Conservation (phyloP, 352 stramenopile species). For the Globisporangium parvum region DNA sequence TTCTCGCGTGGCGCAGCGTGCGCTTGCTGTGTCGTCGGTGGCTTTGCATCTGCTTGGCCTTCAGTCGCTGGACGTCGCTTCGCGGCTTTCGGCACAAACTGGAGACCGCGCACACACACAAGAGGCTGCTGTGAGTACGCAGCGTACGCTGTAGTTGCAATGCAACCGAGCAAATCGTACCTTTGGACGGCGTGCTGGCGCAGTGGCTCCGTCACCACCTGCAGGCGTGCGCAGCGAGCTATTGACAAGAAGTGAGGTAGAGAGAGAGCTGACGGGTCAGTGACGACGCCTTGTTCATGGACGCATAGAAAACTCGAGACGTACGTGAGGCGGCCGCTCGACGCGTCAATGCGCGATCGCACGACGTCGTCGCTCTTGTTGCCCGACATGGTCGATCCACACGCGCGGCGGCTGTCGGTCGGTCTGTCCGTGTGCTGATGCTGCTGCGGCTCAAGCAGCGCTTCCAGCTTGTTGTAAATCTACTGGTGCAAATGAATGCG, state of each 20-base stretch:
- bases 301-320: slow-evolving; percentile 7
- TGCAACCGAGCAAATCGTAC: slow-evolving; percentile 5
- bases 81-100: slow-evolving; percentile 75
- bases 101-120: neutral
- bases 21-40: slow-evolving; percentile 2
- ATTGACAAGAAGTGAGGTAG: neutral
- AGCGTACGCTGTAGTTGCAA: neutral
- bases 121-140: neutral
- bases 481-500: slow-evolving; percentile 10
- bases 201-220: slow-evolving; percentile 19
- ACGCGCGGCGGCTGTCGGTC: too few species aligned
- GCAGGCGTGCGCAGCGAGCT: slow-evolving; percentile 56
- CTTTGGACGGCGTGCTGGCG: slow-evolving; percentile 47
- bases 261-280: neutral
- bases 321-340: slow-evolving; percentile 60
- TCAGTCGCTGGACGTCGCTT: slow-evolving; percentile 42
- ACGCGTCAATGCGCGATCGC: slow-evolving; percentile 63
- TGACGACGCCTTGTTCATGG: neutral
- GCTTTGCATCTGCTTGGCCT: slow-evolving; percentile 10
- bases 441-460: neutral
- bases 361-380: slow-evolving; percentile 39
- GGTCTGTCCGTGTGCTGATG: too few species aligned
- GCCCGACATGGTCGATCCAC: slow-evolving; percentile 25
- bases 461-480: slow-evolving; percentile 2
- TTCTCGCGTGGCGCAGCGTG: slow-evolving; percentile 20